Evolutionary conservation across 2,329 filamentous ascomycete genomes (phyloP).

Genomic region (Nemania sp.): DNA sequence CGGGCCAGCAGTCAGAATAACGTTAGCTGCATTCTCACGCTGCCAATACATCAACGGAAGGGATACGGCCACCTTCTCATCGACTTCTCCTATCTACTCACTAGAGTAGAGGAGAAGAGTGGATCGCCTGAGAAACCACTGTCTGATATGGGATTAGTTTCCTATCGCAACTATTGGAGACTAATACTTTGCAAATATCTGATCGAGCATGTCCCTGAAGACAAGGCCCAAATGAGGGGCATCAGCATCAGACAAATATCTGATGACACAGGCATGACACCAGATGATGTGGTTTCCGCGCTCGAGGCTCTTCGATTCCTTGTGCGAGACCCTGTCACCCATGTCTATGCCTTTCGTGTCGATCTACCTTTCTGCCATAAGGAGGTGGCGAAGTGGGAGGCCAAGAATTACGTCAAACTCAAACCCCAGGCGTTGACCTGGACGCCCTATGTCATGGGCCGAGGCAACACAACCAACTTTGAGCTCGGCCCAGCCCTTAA

Average conservation of each 20-base stretch:
- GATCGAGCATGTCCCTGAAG: conserved; percentile 56
- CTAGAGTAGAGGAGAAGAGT: conserved; percentile 88
- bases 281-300: conserved; percentile 93
- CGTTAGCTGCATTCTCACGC: conserved; percentile 92
- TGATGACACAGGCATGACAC: conserved; percentile 89
- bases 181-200: conserved; percentile 85
- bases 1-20: conserved; percentile 93
- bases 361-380: conserved; percentile 84
- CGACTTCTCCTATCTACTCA: conserved; percentile 96
- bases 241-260: conserved; percentile 73
- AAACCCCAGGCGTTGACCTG: conserved; percentile 82
- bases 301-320: conserved; percentile 88
- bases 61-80: conserved; percentile 96
- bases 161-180: conserved; percentile 97
- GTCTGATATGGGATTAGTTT: conserved; percentile 96
- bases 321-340: conserved; percentile 86
- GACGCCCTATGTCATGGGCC: conserved; percentile 97
- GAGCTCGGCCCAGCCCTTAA: conserved; percentile 81
- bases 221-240: conserved; percentile 49
- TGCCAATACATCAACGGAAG: conserved; percentile 96
- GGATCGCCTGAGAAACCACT: conserved; percentile 96
- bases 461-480: conserved; percentile 79
- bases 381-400: conserved; percentile 87
- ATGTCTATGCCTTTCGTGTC: conserved; percentile 85
- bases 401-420: conserved; percentile 84